These are phyloP conservation scores for Aegilops sharonensis DNA, from an alignment of 176 grass and related monocot genomes.

Conservation along the genomic window DNA sequence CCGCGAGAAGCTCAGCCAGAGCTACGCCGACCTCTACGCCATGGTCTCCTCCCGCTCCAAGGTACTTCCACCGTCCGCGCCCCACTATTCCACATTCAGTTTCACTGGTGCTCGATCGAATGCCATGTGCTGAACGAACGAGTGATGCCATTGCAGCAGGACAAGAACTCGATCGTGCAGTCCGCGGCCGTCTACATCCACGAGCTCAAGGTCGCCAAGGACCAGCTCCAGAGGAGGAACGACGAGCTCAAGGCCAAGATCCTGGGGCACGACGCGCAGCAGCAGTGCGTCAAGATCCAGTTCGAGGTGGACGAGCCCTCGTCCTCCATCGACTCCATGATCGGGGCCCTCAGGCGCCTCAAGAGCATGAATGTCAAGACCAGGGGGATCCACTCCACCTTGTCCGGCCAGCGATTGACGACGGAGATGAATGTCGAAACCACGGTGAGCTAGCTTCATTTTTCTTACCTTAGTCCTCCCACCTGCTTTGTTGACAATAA, in stretches of 20 bases:
- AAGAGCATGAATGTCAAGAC: constrained; percentile 71
- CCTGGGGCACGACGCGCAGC: constrained; percentile 42
- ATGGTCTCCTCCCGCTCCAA: constrained; percentile 71
- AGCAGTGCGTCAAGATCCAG: constrained; percentile 52
- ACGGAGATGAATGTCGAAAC: constrained; percentile 70
- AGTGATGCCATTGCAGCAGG: constrained; percentile 19
- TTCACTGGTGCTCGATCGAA: neutral
- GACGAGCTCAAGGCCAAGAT: constrained; percentile 63
- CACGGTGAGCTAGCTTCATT: constrained; percentile 44
- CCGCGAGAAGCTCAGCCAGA: constrained; percentile 96
- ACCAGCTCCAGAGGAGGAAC: constrained; percentile 48
- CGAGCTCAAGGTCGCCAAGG: constrained; percentile 54
- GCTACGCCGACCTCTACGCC: constrained; percentile 77
- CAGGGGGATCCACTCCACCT: constrained; percentile 39
- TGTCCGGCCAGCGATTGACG: constrained; percentile 40
- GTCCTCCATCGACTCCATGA: constrained; percentile 73
- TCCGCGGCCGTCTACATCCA: constrained; percentile 57
- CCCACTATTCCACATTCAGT: neutral
- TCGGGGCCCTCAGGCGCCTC: constrained; percentile 59
- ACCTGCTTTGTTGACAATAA: neutral
- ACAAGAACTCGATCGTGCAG: constrained; percentile 93
- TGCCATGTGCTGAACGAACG: neutral
- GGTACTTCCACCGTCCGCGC: constrained; percentile 21
- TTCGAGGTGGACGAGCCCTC: constrained; percentile 61
- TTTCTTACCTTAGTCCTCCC: neutral